A percentile compares a stretch with the other conserved stretches of the same genome.
phyloP scores from a whole-genome alignment of 1,284 basidiomycete species.

The Vanrija sp. region DNA sequence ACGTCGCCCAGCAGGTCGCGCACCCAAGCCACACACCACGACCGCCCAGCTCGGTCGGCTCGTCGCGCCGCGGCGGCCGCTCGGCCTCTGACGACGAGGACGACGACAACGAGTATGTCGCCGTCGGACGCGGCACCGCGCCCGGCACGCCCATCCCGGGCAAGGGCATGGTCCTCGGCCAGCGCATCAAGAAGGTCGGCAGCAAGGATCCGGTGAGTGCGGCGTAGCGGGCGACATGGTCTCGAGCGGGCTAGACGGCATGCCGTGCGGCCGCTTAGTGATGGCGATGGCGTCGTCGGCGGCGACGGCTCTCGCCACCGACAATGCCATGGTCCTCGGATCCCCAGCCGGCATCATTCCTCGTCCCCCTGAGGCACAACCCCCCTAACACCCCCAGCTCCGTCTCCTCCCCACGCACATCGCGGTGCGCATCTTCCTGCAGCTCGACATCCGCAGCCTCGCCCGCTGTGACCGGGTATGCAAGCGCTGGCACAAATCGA shows the following conservation, averaged over 20 bases:
- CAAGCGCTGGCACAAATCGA: constrained; percentile 78
- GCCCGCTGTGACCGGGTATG: constrained; percentile 73
- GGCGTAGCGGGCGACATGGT: no score
- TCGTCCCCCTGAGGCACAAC: neutral
- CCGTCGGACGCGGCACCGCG: constrained; percentile 42
- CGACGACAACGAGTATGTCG: constrained; percentile 51
- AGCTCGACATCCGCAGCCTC: constrained; percentile 63
- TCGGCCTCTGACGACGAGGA: constrained; percentile 29
- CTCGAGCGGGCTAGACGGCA: neutral
- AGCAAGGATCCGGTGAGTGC: constrained; percentile 42
- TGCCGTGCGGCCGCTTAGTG: neutral
- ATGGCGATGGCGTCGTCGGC: no score
- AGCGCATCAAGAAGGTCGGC: constrained; percentile 16
- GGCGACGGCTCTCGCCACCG: neutral
- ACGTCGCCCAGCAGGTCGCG: constrained; percentile 42
- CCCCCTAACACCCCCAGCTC: constrained; percentile 16
- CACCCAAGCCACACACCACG: constrained; percentile 34
- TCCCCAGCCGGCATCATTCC: neutral
- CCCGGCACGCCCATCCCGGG: constrained; percentile 40
- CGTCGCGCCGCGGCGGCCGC: constrained; percentile 19
- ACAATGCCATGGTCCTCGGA: no score
- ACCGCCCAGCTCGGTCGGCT: constrained; percentile 28
- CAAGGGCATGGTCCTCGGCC: constrained; percentile 22
- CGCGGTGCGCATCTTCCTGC: constrained; percentile 68
- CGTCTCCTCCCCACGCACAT: constrained; percentile 1